phyloP scores from a whole-genome alignment of 2,329 filamentous ascomycete species.

The Penicillium sp. region DNA sequence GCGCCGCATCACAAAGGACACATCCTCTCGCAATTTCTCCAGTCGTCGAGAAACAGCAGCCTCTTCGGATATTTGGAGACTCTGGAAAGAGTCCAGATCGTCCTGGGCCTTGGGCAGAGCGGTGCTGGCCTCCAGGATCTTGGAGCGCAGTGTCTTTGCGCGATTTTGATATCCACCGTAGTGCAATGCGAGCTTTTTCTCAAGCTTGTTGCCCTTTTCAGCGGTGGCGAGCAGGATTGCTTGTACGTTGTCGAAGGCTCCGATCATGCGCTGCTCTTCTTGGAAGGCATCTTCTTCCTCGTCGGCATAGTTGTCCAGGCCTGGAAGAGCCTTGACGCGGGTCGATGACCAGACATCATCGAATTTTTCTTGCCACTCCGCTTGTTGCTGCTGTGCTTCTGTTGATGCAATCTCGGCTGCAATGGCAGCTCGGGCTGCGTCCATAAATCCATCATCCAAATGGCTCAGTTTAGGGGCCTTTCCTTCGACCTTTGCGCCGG shows the following conservation, averaged over 20 bases:
- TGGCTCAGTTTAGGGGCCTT: slow-evolving; percentile 58
- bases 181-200: slow-evolving; percentile 87
- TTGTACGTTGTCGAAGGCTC: slow-evolving; percentile 74
- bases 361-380: slow-evolving; percentile 49
- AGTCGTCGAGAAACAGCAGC: slow-evolving; percentile 70
- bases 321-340: slow-evolving; percentile 60
- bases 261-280: slow-evolving; percentile 60
- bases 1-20: slow-evolving; percentile 72
- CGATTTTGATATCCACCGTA: slow-evolving; percentile 89
- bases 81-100: slow-evolving; percentile 71
- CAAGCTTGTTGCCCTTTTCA: slow-evolving; percentile 78
- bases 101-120: slow-evolving; percentile 70
- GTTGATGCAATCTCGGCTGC: slow-evolving; percentile 62
- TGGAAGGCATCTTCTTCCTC: slow-evolving; percentile 65
- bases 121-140: slow-evolving; percentile 71
- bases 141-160: slow-evolving; percentile 73
- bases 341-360: slow-evolving; percentile 52
- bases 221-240: slow-evolving; percentile 71
- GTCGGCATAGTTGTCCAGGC: slow-evolving; percentile 75
- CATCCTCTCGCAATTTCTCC: slow-evolving; percentile 75
- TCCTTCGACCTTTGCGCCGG: slow-evolving; percentile 64
- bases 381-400: slow-evolving; percentile 51
- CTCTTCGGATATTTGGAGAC: slow-evolving; percentile 75
- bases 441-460: slow-evolving; percentile 69
- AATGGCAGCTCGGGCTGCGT: slow-evolving; percentile 74